Percentiles rank a stretch among this genome's conserved stretches.
These are phyloP conservation scores for Brassica hybrid DNA, from an alignment of 441 rosid genomes.

Conservation along the genomic window DNA sequence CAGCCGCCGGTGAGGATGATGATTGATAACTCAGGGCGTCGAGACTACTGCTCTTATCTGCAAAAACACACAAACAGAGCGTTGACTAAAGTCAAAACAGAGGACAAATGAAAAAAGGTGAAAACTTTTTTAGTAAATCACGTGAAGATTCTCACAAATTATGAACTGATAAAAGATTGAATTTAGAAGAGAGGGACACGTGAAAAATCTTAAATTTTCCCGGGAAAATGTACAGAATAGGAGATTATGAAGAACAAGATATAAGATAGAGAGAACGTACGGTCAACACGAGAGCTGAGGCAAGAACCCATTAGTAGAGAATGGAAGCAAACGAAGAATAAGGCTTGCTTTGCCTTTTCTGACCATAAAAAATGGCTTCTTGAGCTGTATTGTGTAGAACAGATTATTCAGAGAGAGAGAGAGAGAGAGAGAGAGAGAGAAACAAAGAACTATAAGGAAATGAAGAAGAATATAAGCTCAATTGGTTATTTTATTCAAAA, in stretches of 20 bases:
- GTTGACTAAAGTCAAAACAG: constrained; percentile 40
- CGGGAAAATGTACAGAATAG: too few species aligned
- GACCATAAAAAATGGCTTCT: constrained; percentile 12
- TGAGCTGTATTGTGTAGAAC: constrained; percentile 1
- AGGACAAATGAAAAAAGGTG: background rate
- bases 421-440: background rate
- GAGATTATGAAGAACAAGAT: too few species aligned
- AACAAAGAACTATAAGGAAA: background rate
- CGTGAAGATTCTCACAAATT: too few species aligned
- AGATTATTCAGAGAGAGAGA: background rate
- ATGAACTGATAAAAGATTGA: too few species aligned
- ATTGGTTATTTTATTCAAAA: too few species aligned
- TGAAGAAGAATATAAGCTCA: background rate
- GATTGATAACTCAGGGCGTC: constrained; percentile 47
- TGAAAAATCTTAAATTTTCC: background rate
- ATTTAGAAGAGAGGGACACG: too few species aligned
- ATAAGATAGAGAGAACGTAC: constrained; percentile 43
- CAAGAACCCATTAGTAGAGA: constrained; percentile 75
- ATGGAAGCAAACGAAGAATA: constrained; percentile 9
- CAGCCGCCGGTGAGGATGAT: constrained; percentile 43
- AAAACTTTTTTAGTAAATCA: too few species aligned
- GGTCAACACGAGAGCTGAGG: constrained; percentile 68
- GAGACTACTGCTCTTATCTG: constrained; percentile 56
- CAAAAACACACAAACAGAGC: constrained; percentile 29
- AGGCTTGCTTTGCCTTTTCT: constrained; percentile 21